Base-by-base conservation (phyloP, 2,329 filamentous ascomycete genomes). In the Colletotrichum orchidophilum region DNA sequence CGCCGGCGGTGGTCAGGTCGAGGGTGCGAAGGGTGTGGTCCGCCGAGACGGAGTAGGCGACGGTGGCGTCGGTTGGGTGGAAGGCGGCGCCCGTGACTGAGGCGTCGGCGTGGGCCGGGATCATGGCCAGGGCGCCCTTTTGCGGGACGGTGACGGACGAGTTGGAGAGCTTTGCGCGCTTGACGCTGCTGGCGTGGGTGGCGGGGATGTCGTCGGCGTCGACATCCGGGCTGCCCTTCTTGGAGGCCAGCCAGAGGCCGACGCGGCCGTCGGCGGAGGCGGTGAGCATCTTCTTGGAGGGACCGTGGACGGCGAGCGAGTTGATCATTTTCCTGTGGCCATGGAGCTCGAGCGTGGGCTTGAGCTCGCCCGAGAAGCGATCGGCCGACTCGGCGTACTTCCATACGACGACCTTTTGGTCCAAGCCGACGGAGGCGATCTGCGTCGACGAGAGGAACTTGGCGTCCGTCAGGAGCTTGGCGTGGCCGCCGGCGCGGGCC, bases 11-110 rank as follows among this genome's bases (percentile, higher is more conserved):
- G 0, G 95, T 92, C 57, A 99, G 87, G 84, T 99, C 96, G 84
- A 97, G 93, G 0, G 96, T 98, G 74, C 92, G 92, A 75, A 98
- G 86, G 1, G 93, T 93, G 85, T 97, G 95, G 84, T 99, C 97
- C 84, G 94, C 93, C 21, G 95, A 97, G 26, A 92, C 91, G 1
- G 94, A 96, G 86, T 99, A 98, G 57, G 93, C 96, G 50, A 98
- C 94, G 15, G 94, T 97, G 12, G 91, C 83, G 82, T 98, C 96
- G 64, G 90, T 87, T 5, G 92, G 92, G 81, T 97, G 94, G 85
- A 99, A 98, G 58, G 94, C 87, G 46, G 92, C 93, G 64, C 92
- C 93, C 1, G 93, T 94, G 42, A 92, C 93, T 61, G 92, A 93
- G 1, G 93, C 93, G 12, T 91, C 88, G 66, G 89, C 89, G 87